Evolutionary conservation across 805 yeast genomes (phyloP), one percentile per base, ranked within the genome.

Genomic region (Metschnikowia cerradonensis): DNA sequence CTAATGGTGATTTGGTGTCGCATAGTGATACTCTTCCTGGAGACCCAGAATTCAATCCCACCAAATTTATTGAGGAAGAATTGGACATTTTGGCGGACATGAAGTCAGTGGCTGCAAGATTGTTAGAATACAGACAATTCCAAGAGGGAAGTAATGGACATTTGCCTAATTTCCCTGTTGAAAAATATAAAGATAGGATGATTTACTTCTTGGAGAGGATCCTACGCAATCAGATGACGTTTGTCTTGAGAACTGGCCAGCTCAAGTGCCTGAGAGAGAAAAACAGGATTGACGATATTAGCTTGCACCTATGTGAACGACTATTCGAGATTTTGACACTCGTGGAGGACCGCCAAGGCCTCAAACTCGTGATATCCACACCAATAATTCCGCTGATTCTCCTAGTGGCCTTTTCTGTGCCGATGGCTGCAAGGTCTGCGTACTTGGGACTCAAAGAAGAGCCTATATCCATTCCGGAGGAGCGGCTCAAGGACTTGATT

Each of bases 341-440:
- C 23, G 36, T 56, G 8, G 51, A 53, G 20, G 54, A 50, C 22
- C 57, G 47, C 11, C 52, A 52, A 7, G 52, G 52, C 32, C 58
- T 51, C 42, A 49, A 55, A 40, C 38, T 58, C 40, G 50, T 58
- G 10, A 47, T 51, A 47, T 48, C 52, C 15, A 48, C 51, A 4
- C 59, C 60, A 1, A 45, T 58, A 8, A 51, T 58, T 14, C 61
- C 61, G n/a, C 59, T 55, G 59, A 47, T 55, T 4, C 50, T 58
- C 30, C 47, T 56, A 6, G 55, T 52, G 34, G 53, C 57, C 13
- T 52, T 56, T 17, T 56, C 61, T 3, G 49, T 57, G 6, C 60
- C 61, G 1, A 42, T 57, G 30, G 49, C 53, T 17, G 52, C 57
- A 13, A 52, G 58, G 15, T 43, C 40, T 15, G 43, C 47, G 15